Evolutionary conservation across 2,329 filamentous ascomycete genomes (phyloP), one percentile per base, ranked within the genome.

Genomic region (Meredithiella fracta): DNA sequence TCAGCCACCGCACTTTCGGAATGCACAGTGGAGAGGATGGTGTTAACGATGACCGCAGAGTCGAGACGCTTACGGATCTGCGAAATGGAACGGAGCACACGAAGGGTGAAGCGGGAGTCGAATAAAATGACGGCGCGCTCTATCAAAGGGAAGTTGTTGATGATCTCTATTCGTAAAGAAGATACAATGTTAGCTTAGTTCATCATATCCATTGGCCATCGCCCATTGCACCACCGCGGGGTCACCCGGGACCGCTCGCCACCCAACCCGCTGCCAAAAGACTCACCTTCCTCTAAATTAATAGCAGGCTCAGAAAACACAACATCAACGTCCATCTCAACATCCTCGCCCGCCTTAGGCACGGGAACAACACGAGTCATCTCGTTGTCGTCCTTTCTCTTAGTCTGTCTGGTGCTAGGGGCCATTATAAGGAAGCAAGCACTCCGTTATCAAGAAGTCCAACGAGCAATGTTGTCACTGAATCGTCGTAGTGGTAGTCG

Each of bases 61-160:
- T 83, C 86, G 62, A 95, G 77, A 62, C 87, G 82, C 76, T 97
- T 97, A 68, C 92, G 88, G 68, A 97, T 83, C 56, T 89, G 90
- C 42, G 92, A 95, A 72, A 97, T 94, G 63, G 90, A 94, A 65
- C 92, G 85, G 61, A 98, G 79, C 60, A 92, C 92, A 66, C 92
- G 82, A 61, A 98, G 84, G 57, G 91, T 88, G 72, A 96, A 98
- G 73, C 92, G 83, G 59, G 90, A 82, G 71, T 98, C 92, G 69
- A 97, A 98, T 64, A 94, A 81, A 61, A 83, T 77, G 61, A 98
- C 91, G 62, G 90, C 92, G 65, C 89, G 85, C 66, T 96, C 90
- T 65, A 98, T 78, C 61, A 98, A 78, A 54, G 81, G 80, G 67
- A 96, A 96, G 72, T 94, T 96, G 76, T 80, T 83, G 72, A 90